Conservation (phyloP, 306 rosid species). For the Astragalus membranaceus region DNA sequence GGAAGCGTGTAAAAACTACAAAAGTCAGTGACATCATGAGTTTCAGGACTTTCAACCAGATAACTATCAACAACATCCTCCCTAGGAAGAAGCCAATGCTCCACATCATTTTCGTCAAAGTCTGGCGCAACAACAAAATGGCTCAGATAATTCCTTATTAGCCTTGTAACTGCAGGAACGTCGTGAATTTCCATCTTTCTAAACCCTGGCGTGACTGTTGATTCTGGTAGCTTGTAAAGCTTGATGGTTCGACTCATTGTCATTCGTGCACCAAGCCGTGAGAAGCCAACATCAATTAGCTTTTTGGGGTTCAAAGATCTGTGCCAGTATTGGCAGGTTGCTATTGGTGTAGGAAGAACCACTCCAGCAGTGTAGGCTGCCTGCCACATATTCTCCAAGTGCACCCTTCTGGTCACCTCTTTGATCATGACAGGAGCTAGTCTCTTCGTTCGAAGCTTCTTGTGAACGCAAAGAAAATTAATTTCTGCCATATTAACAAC, state of each 20-base stretch:
- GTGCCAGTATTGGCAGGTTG: constrained; percentile 97
- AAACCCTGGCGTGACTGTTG: constrained; percentile 77
- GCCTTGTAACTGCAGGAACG: constrained; percentile 83
- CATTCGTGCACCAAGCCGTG: constrained; percentile 97
- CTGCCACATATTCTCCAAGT: constrained; percentile 91
- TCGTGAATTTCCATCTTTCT: constrained; percentile 85
- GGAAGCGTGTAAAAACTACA: constrained; percentile 98
- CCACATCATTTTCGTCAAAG: constrained; percentile 83
- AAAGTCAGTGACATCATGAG: constrained; percentile 82
- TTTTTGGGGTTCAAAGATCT: constrained; percentile 92
- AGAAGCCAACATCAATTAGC: constrained; percentile 93
- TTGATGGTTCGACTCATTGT: constrained; percentile 94
- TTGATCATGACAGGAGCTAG: constrained; percentile 99
- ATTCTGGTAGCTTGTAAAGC: constrained; percentile 83
- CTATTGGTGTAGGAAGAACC: constrained; percentile 81
- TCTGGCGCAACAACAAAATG: constrained; percentile 78
- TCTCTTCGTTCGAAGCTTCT: constrained; percentile 93
- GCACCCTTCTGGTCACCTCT: constrained; percentile 97
- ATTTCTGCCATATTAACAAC: constrained; percentile 90
- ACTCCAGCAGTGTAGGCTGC: constrained; percentile 98
- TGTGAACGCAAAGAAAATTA: constrained; percentile 86
- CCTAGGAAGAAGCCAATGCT: constrained; percentile 90
- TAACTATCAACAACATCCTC: constrained; percentile 80
- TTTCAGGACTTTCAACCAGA: constrained; percentile 85
- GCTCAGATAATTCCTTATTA: constrained; percentile 66